Percentiles rank a stretch among this genome's conserved stretches.
These are phyloP conservation scores for Psidium guajava DNA, from an alignment of 345 rosid genomes.

Conservation along the genomic window DNA sequence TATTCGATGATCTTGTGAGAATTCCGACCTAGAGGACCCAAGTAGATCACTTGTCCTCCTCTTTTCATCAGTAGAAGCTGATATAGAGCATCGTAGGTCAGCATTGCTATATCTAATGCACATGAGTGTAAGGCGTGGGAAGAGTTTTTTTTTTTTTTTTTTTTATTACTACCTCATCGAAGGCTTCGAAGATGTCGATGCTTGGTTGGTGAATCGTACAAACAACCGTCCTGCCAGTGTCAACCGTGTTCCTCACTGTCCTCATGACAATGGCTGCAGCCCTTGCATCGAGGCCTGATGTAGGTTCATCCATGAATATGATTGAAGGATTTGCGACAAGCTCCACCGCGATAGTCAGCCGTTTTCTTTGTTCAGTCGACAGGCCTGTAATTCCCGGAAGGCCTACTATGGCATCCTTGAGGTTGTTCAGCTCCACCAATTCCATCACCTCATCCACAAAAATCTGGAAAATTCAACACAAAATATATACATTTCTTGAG, in stretches of 20 bases:
- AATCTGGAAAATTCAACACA: slow-evolving; percentile 9
- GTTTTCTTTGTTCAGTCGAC: slow-evolving; percentile 48
- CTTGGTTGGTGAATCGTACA: slow-evolving; percentile 58
- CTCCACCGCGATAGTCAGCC: slow-evolving; percentile 50
- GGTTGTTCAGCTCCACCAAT: slow-evolving; percentile 28
- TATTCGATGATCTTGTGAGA: slow-evolving; percentile 40
- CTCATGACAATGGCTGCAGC: slow-evolving; percentile 55
- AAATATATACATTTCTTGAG: not conserved
- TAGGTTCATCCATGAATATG: slow-evolving; percentile 58
- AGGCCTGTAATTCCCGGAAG: slow-evolving; percentile 41
- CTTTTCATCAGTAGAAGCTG: slow-evolving; percentile 41
- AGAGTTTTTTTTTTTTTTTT: not conserved
- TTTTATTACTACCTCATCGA: slow-evolving; percentile 24
- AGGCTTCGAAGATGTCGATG: slow-evolving; percentile 52
- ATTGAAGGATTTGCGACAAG: slow-evolving; percentile 54
- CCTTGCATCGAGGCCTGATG: slow-evolving; percentile 49
- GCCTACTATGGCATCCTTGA: slow-evolving; percentile 35
- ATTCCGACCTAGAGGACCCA: slow-evolving; percentile 34
- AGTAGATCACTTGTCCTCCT: slow-evolving; percentile 42
- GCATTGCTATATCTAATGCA: not conserved
- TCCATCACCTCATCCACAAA: slow-evolving; percentile 47
- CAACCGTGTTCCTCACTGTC: slow-evolving; percentile 43
- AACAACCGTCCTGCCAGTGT: slow-evolving; percentile 48
- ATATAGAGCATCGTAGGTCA: not conserved
- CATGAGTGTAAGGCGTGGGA: not conserved